A percentile compares a stretch with the other conserved stretches of the same genome.
These are phyloP conservation scores for Rhodotorula graminis DNA, from an alignment of 768 basidiomycete genomes.

Conservation along the genomic window DNA sequence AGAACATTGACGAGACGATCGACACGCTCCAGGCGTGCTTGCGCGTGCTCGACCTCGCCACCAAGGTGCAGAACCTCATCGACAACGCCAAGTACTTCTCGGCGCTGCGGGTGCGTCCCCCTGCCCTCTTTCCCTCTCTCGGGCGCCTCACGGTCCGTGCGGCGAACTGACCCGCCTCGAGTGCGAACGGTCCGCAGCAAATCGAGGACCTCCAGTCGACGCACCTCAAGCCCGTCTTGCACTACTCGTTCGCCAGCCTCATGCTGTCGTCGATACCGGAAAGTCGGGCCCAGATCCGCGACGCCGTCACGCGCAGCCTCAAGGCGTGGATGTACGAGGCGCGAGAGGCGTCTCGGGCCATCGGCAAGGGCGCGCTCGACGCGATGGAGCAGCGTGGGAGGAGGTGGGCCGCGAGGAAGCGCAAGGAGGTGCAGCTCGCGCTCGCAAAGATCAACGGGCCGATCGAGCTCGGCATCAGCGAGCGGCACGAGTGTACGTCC, in stretches of 20 bases:
- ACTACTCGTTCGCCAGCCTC: conserved; percentile 92
- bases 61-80: conserved; percentile 89
- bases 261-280: conserved; percentile 87
- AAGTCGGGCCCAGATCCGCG: conserved; percentile 78
- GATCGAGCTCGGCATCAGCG: conserved; percentile 84
- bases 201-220: conserved; percentile 83
- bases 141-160: too few relatives aligned
- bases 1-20: conserved; percentile 92
- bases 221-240: conserved; percentile 72
- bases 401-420: conserved; percentile 73
- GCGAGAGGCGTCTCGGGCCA: conserved; percentile 74
- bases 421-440: conserved; percentile 68
- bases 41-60: conserved; percentile 83
- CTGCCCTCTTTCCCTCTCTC: conserved; percentile 43
- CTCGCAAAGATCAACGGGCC: conserved; percentile 61
- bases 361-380: conserved; percentile 81
- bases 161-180: not conserved
- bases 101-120: conserved; percentile 67
- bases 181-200: conserved; percentile 48
- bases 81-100: conserved; percentile 93
- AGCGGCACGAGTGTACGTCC: conserved; percentile 84
- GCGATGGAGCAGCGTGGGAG: conserved; percentile 77
- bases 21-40: conserved; percentile 90
- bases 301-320: conserved; percentile 86
- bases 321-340: conserved; percentile 97